Base-by-base conservation (phyloP, 148 eudicot genomes). In the Euryodendron excelsum region DNA sequence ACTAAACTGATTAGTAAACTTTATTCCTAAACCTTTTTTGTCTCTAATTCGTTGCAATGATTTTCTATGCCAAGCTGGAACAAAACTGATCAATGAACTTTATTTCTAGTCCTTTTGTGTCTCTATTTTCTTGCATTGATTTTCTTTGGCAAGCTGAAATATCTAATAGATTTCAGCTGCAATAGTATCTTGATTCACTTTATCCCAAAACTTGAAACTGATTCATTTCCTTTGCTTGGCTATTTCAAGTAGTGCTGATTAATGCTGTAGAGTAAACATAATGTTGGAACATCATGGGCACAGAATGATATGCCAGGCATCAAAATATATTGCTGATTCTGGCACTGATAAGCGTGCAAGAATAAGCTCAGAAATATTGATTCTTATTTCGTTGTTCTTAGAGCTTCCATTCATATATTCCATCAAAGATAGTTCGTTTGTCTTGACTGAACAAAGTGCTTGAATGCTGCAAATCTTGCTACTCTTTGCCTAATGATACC, bases 351-450 rank as follows among this genome's bases (percentile, higher is more conserved):
- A 41, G 45, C 45, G 8, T 41, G 45, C 45, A 41, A 41, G 45
- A 41, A 41, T 41, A 9, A 41, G 45, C 45, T 41, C 5, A 9
- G 8, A 2, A 9, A 5, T 41, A 41, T 4, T 41, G 45, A 41
- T 41, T 41, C 45, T 41, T 41, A 41, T 41, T 41, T 41, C 45
- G 8, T 41, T 41, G 45, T 41, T 41, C 45, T n/a, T 41, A 41
- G 45, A 41, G 5, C 9, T 41, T 41, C 9, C 53, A 45, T 47
- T 53, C 74, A 4, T 31, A 27, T 17, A 59, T 28, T 75, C 77
- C 27, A 14, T 75, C 69, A 59, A 61, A 75, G 53, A 75, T 28
- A 69, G 56, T 39, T 39, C n/a, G n/a, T n/a, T 71, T 58, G 11
- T 74, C 41, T 31, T 72, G 65, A 62, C 52, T 17, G 20, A 56